Evolutionary conservation across 164 flowering plant genomes (phyloP), one percentile per base, ranked within the genome.

Genomic region (Cinnamomum chago): DNA sequence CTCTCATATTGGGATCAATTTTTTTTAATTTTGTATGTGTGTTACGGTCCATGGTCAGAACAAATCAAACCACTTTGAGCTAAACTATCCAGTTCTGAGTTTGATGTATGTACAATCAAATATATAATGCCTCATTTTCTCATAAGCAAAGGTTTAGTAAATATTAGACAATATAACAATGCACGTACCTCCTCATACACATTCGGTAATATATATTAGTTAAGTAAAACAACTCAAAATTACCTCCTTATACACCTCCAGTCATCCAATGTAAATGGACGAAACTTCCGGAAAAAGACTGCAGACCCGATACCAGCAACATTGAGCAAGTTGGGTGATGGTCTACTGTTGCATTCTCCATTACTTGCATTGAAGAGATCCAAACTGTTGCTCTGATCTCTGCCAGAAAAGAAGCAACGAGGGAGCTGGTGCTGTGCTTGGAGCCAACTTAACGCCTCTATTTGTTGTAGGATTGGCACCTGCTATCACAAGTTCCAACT

Each of bases 231-330:
- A 25, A 24, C 11, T 2, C 5, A 27, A 11, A 11, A 40, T 3
- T 83, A 95, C 98, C 98, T 92, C 77, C 82, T 90, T 17, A 93
- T 92, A 68, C 95, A 90, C 73, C 76, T 82, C 98, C 99, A 95
- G 74, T 95, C 91, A 7, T 83, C 75, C 23, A 84, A 77, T 0
- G 94, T 86, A 77, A 95, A 95, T 2, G 96, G 90, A 40, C 51
- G 82, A 24, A 82, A 76, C 22, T 82, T 81, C 13, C 82, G 89
- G 75, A 95, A 95, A 85, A 82, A 89, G 62, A 93, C 97, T 0
- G 99, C 97, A 22, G 95, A 85, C 2, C 99, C 99, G 0, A 95
- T 79, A 2, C 99, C 99, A 7, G 97, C 96, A 18, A 93, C 90
- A 69, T 92, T 90, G 72, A 92, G 78, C 76, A 91, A 76, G 64